Evolutionary conservation across 352 stramenopile species (phyloP), one percentile per base, ranked within the genome.

Genomic region (Saprolegnia parasitica): DNA sequence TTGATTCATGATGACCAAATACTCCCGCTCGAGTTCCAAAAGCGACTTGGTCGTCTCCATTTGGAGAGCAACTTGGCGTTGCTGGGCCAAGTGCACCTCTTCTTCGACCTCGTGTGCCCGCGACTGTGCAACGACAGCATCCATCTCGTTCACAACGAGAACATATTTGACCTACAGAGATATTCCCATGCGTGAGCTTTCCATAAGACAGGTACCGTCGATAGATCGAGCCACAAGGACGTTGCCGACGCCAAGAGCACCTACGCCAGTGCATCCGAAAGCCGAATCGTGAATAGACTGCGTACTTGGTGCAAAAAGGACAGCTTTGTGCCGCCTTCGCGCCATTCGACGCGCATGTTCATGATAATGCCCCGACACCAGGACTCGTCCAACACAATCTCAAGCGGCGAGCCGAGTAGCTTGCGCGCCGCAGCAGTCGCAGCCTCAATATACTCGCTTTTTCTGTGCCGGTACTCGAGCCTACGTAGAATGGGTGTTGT

Each of bases 331-430:
- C 78, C 78, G 8, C 75, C 85, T 65, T 89, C 76, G 35, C 80
- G 70, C 81, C 81, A 91, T 71, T 93, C 85, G n/a, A 88, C 77
- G 13, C 83, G 79, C 45, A 90, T 72, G 0, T 77, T 79, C 16
- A 84, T 54, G 2, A 90, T 72, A 26, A 93, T 75, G 0, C 73
- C 74, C 47, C 84, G 0, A 71, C 68, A 6, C 47, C 58, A 65
- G 35, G 2, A 40, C 3, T n/a, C 64, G 6, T 45, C 11, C 15
- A 65, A 5, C 13, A 26, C 0, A n/a, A 70, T 11, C 32, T 70
- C 42, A n/a, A 70, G 18, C 20, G 42, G 63, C 13, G 37, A 52
- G 5, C 63, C 63, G 11, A 70, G n/a, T 18, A 62, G 23, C 20
- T 61, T 52, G n/a, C 63, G 21, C 10, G 63, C 63, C 9, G 45